phyloP scores from a whole-genome alignment of 73 alveolate genomes.

The Tetrahymena borealis region DNA sequence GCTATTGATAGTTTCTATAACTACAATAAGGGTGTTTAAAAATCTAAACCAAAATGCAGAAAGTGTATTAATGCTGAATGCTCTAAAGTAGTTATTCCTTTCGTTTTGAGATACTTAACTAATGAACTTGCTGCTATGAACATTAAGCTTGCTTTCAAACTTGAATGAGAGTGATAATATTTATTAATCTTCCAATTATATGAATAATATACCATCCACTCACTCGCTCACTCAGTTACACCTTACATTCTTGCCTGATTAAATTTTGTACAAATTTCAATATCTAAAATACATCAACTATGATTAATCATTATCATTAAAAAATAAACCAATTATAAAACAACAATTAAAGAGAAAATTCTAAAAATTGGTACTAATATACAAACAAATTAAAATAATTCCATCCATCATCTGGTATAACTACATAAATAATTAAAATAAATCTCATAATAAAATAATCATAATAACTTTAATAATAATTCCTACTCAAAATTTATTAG shows the following conservation, averaged over 20 bases:
- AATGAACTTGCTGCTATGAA: constrained; percentile 97
- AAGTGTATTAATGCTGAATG: constrained; percentile 76
- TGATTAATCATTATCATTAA: background rate
- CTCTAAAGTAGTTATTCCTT: constrained; percentile 91
- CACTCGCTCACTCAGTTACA: too few species aligned
- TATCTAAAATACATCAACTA: background rate
- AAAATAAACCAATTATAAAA: background rate
- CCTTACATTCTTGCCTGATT: too few species aligned
- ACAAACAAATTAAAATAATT: too few species aligned
- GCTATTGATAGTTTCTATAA: constrained; percentile 7
- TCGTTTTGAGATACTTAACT: constrained; percentile 89
- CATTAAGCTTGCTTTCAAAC: constrained; percentile 72
- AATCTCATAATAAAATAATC: too few species aligned
- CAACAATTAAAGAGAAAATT: background rate
- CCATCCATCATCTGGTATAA: too few species aligned
- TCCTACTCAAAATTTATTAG: too few species aligned
- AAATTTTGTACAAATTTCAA: background rate
- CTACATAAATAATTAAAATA: too few species aligned
- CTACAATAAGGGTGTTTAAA: constrained; percentile 20
- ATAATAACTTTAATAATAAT: too few species aligned
- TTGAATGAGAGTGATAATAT: background rate
- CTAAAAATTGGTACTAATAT: too few species aligned
- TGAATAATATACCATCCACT: too few species aligned
- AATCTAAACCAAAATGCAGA: constrained; percentile 76
- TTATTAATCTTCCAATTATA: background rate